These are phyloP conservation scores for Tremellales sp. DNA, from an alignment of 1,284 basidiomycete genomes.

Conservation along the genomic window DNA sequence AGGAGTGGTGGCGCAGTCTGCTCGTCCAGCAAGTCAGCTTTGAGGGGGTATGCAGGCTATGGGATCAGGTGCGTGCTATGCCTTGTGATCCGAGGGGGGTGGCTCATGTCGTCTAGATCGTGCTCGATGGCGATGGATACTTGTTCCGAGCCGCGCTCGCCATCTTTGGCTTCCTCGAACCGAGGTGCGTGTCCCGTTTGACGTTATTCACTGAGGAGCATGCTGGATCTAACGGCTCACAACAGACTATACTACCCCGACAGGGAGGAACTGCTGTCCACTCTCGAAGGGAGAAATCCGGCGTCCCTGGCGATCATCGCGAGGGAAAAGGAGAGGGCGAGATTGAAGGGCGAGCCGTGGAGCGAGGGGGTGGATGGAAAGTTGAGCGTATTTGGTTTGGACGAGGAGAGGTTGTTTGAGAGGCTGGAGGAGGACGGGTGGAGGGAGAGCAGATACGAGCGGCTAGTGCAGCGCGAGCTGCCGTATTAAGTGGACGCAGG, in stretches of 20 bases:
- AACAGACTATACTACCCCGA: conserved; percentile 46
- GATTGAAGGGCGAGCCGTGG: conserved; percentile 42
- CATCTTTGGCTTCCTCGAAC: conserved; percentile 78
- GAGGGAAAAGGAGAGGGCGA: conserved; percentile 57
- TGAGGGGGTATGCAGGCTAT: conserved; percentile 78
- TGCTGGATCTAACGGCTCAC: not conserved
- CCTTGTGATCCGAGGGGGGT: not conserved
- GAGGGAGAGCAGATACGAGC: conserved; percentile 83
- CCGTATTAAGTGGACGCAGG: conserved; percentile 65
- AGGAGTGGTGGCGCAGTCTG: conserved; percentile 69
- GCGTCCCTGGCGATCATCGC: conserved; percentile 42
- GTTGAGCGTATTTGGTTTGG: conserved; percentile 81
- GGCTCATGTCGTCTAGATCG: conserved; percentile 29
- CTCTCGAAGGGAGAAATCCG: conserved; percentile 61
- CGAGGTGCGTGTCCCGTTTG: conserved; percentile 50
- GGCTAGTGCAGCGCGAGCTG: conserved; percentile 77
- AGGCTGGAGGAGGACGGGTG: conserved; percentile 61
- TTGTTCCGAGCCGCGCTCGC: conserved; percentile 77
- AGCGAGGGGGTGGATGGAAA: conserved; percentile 63
- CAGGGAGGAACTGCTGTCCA: conserved; percentile 66
- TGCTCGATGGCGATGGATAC: conserved; percentile 49
- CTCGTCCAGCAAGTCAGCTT: conserved; percentile 85
- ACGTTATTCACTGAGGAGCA: not conserved
- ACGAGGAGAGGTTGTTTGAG: conserved; percentile 79
- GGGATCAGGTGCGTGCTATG: conserved; percentile 57